phyloP scores from a whole-genome alignment of 1,284 basidiomycete species.

The Exobasidium cylindrosporum region DNA sequence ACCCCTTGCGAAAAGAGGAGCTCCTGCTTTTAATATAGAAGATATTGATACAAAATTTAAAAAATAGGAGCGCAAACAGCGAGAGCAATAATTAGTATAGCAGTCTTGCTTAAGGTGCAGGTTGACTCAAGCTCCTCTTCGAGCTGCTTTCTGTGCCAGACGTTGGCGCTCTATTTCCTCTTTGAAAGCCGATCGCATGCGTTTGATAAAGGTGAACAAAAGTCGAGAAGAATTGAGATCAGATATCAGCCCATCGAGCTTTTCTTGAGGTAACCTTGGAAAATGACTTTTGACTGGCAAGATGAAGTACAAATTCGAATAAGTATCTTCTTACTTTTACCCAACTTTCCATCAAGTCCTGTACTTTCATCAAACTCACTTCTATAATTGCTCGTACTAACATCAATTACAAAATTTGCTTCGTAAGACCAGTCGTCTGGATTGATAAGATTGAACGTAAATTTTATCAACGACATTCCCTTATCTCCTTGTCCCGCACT shows the following conservation, averaged over 20 bases:
- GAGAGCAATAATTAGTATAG: not conserved
- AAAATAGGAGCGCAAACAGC: too few species aligned
- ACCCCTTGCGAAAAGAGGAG: too few species aligned
- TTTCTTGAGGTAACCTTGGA: slow-evolving; percentile 8
- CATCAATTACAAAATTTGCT: slow-evolving; percentile 44
- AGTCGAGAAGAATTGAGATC: slow-evolving; percentile 34
- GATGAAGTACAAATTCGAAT: not conserved
- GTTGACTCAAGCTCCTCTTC: not conserved
- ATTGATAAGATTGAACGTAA: slow-evolving; percentile 40
- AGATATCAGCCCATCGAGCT: slow-evolving; percentile 20
- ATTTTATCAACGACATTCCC: slow-evolving; percentile 24
- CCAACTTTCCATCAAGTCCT: not conserved
- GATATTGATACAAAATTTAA: too few species aligned
- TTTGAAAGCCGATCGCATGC: slow-evolving; percentile 35
- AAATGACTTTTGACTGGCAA: slow-evolving; percentile 2
- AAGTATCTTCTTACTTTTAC: not conserved
- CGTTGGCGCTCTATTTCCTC: slow-evolving; percentile 21
- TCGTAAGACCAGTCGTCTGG: slow-evolving; percentile 28
- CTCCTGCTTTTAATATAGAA: too few species aligned
- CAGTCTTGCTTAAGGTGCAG: too few species aligned
- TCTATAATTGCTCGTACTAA: slow-evolving; percentile 24
- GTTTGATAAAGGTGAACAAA: slow-evolving; percentile 36
- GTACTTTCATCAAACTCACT: too few species aligned
- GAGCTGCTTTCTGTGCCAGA: not conserved
- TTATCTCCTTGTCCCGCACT: not conserved